These are phyloP conservation scores for Fusarium sp. DNA, from an alignment of 2,329 filamentous ascomycete genomes.

Conservation along the genomic window DNA sequence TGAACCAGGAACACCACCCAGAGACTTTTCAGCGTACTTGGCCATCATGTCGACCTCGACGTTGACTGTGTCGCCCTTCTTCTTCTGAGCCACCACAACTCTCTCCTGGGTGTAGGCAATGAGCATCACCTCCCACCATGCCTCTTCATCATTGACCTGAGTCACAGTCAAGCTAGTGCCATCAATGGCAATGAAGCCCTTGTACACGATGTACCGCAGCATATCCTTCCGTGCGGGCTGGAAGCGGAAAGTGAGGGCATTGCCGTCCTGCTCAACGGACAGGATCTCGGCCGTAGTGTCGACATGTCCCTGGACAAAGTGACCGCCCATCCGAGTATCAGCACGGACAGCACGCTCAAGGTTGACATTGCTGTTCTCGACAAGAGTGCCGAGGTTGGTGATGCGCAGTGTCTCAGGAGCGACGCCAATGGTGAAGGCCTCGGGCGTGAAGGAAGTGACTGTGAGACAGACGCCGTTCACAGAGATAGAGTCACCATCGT, in stretches of 20 bases:
- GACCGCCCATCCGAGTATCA: slow-evolving; percentile 94
- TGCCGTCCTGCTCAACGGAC: slow-evolving; percentile 82
- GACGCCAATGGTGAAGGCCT: slow-evolving; percentile 88
- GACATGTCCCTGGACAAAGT: slow-evolving; percentile 98
- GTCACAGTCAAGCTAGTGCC: slow-evolving; percentile 96
- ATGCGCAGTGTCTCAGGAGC: slow-evolving; percentile 95
- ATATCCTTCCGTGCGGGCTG: slow-evolving; percentile 76
- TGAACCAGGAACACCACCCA: slow-evolving; percentile 75
- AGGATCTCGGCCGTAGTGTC: slow-evolving; percentile 86
- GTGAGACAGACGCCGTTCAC: slow-evolving; percentile 98
- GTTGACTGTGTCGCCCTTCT: slow-evolving; percentile 84
- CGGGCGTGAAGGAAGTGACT: slow-evolving; percentile 69
- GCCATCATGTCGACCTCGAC: slow-evolving; percentile 91
- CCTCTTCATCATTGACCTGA: slow-evolving; percentile 79
- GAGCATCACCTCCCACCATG: slow-evolving; percentile 97
- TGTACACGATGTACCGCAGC: slow-evolving; percentile 91
- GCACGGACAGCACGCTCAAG: slow-evolving; percentile 93
- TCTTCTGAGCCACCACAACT: slow-evolving; percentile 84
- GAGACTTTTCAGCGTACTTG: slow-evolving; percentile 91
- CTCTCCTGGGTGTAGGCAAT: slow-evolving; percentile 97
- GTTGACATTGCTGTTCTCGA: slow-evolving; percentile 78
- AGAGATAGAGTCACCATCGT: slow-evolving; percentile 92
- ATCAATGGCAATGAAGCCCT: slow-evolving; percentile 94
- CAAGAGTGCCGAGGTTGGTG: slow-evolving; percentile 88
- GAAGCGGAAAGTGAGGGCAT: slow-evolving; percentile 89